phyloP scores from a whole-genome alignment of 768 basidiomycete genomes.

The Steccherinum ochraceum region DNA sequence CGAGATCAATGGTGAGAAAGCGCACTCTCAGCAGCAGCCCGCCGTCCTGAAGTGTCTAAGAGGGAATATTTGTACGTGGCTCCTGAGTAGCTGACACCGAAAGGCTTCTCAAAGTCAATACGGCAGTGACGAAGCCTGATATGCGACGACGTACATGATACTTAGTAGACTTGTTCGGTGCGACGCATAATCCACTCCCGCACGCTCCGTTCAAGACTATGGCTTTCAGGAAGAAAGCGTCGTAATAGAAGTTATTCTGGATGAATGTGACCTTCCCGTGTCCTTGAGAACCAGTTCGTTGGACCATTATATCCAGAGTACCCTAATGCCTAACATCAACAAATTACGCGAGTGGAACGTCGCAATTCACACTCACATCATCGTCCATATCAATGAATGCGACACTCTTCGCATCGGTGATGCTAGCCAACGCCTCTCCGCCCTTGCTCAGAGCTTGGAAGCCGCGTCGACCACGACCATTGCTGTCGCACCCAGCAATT shows the following conservation, averaged over 20 bases:
- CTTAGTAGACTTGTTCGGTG: constrained; percentile 46
- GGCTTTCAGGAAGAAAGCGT: constrained; percentile 97
- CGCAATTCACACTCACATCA: constrained; percentile 56
- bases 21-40: constrained; percentile 85
- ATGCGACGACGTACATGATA: constrained; percentile 59
- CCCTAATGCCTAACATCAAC: constrained; percentile 46
- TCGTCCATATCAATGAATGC: constrained; percentile 92
- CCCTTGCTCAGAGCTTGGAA: constrained; percentile 55
- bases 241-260: constrained; percentile 97
- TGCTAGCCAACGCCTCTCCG: constrained; percentile 49
- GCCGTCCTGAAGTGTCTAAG: constrained; percentile 80
- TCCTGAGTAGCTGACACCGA: constrained; percentile 91
- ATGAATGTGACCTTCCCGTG: constrained; percentile 69
- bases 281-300: constrained; percentile 66
- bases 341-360: background rate
- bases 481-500: constrained; percentile 48
- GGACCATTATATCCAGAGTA: constrained; percentile 85
- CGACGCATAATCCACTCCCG: constrained; percentile 69
- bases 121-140: background rate
- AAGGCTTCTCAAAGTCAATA: constrained; percentile 50
- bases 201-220: constrained; percentile 93
- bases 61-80: constrained; percentile 97
- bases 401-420: constrained; percentile 75
- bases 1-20: background rate
- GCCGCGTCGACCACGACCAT: constrained; percentile 52